Conservation (phyloP, 345 rosid genomes). For the Eutrema yunnanense region DNA sequence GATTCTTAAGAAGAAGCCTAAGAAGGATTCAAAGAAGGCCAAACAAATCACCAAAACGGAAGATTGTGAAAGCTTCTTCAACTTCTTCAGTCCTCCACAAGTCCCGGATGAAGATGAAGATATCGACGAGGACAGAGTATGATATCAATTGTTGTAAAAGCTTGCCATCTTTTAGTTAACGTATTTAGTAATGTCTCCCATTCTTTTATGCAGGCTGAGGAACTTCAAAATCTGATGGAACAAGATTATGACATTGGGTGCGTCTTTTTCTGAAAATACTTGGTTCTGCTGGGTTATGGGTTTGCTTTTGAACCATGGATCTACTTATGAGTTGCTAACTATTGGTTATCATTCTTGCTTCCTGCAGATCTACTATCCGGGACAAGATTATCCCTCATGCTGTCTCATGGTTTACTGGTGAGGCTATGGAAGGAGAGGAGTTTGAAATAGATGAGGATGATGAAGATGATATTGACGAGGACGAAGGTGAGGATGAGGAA, state of each 20-base stretch:
- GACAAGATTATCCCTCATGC: slow-evolving; percentile 87
- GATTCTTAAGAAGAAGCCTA: slow-evolving; percentile 83
- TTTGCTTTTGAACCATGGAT: not conserved
- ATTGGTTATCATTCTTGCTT: not conserved
- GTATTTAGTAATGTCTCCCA: not conserved
- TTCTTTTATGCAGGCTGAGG: slow-evolving; percentile 61
- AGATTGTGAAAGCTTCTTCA: slow-evolving; percentile 84
- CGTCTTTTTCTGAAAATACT: slow-evolving; percentile 7
- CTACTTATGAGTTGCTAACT: not conserved
- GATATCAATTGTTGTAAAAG: not conserved
- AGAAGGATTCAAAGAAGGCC: slow-evolving; percentile 70
- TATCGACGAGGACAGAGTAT: slow-evolving; percentile 75
- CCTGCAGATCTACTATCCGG: slow-evolving; percentile 63
- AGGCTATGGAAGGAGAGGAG: slow-evolving; percentile 61
- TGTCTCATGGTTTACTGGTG: slow-evolving; percentile 89
- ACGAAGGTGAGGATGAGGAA: slow-evolving; percentile 32
- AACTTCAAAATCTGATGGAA: slow-evolving; percentile 83
- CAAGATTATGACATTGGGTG: slow-evolving; percentile 94
- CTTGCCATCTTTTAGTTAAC: not conserved
- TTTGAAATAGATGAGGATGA: slow-evolving; percentile 47
- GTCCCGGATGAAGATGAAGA: slow-evolving; percentile 89
- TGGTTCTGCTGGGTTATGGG: not conserved
- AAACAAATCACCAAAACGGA: slow-evolving; percentile 76
- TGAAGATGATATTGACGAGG: slow-evolving; percentile 36
- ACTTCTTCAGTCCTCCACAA: slow-evolving; percentile 83